Evolutionary conservation across 768 basidiomycete genomes (phyloP).

Genomic region (Serendipita sp.): DNA sequence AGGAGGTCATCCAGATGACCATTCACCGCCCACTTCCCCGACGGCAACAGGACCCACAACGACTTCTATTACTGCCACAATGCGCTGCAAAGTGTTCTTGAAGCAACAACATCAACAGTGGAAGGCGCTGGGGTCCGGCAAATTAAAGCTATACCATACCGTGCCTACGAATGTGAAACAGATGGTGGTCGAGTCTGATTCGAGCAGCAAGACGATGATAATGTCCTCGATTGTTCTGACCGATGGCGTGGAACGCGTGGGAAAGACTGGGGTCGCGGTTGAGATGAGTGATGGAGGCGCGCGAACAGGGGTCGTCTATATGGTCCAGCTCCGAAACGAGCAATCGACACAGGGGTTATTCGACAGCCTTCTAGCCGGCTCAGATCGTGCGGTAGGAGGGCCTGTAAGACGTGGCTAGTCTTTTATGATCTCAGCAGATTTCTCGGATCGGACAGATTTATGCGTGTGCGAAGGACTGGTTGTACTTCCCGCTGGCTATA

Average conservation of each 20-base stretch:
- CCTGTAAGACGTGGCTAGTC: background rate
- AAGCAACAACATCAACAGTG: constrained; percentile 95
- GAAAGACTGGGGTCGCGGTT: constrained; percentile 93
- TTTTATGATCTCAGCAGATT: too few species aligned
- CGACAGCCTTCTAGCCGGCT: constrained; percentile 72
- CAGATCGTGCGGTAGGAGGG: constrained; percentile 39
- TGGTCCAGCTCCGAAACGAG: constrained; percentile 92
- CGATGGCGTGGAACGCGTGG: constrained; percentile 96
- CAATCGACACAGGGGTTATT: constrained; percentile 70
- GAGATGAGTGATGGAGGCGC: constrained; percentile 86
- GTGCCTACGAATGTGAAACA: constrained; percentile 85
- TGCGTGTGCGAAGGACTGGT: background rate
- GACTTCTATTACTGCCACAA: constrained; percentile 67
- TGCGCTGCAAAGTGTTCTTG: constrained; percentile 97
- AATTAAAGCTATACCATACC: constrained; percentile 74
- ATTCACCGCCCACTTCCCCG: constrained; percentile 53
- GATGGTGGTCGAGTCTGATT: constrained; percentile 81
- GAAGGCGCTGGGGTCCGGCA: constrained; percentile 84
- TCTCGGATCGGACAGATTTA: background rate
- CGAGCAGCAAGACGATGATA: constrained; percentile 54
- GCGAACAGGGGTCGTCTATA: constrained; percentile 87
- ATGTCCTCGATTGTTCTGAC: constrained; percentile 93
- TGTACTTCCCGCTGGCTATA: too few species aligned
- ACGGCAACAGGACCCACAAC: constrained; percentile 49
- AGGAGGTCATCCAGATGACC: constrained; percentile 23